Conservation (phyloP, 148 eudicot genomes). For the Nyssa sinensis region DNA sequence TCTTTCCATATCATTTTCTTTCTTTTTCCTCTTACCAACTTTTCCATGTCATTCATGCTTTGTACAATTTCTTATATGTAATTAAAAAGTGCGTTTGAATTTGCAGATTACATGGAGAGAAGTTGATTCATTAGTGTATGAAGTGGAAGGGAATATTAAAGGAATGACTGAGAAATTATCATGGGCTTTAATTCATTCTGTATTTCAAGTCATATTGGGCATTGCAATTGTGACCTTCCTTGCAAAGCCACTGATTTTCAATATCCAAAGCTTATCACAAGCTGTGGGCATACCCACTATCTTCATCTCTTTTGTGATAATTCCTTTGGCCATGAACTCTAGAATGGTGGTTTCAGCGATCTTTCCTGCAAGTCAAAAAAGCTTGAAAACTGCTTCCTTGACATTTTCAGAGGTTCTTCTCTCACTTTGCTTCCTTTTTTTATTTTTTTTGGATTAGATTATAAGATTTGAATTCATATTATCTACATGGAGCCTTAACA, state of each 20-base stretch:
- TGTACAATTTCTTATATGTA: background rate
- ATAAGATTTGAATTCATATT: too few species aligned
- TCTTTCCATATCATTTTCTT: too few species aligned
- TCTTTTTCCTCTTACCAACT: too few species aligned
- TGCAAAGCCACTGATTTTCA: slow-evolving; percentile 28
- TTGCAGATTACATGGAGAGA: slow-evolving; percentile 31
- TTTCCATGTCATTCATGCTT: too few species aligned
- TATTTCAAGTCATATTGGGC: slow-evolving; percentile 22
- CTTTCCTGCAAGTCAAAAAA: slow-evolving; percentile 31
- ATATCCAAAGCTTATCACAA: slow-evolving; percentile 19
- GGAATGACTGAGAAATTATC: slow-evolving; percentile 7
- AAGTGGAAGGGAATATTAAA: slow-evolving; percentile 3
- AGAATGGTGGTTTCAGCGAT: slow-evolving; percentile 24
- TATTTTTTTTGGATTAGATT: too few species aligned
- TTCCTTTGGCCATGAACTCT: slow-evolving; percentile 32
- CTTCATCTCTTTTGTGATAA: slow-evolving; percentile 32
- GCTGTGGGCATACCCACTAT: slow-evolving; percentile 26
- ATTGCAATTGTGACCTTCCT: slow-evolving; percentile 25
- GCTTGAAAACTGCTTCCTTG: slow-evolving; percentile 27
- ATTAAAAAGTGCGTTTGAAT: background rate
- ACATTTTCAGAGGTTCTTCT: slow-evolving; percentile 42
- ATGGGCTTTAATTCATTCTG: slow-evolving; percentile 17
- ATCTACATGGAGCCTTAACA: too few species aligned
- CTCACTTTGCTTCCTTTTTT: background rate
- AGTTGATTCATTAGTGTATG: slow-evolving; percentile 15